These are phyloP conservation scores for Cystofilobasidium macerans DNA, from an alignment of 768 basidiomycete genomes.

Conservation along the genomic window DNA sequence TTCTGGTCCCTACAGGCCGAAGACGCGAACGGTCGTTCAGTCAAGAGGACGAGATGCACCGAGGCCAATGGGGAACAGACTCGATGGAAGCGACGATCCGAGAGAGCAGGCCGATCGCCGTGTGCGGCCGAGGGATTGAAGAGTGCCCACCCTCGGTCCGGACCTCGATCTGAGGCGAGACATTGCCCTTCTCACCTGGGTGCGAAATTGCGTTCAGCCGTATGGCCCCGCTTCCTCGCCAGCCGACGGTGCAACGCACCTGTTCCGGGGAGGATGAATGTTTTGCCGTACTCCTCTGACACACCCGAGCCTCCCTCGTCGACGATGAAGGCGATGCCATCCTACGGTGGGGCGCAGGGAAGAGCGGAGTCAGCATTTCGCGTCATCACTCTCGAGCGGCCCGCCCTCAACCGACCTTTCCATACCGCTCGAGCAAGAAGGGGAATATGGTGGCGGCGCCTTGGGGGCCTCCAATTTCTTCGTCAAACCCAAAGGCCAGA, in stretches of 20 bases:
- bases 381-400: too few relatives aligned
- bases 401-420: slow-evolving; percentile 2
- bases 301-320: slow-evolving; percentile 24
- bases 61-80: slow-evolving; percentile 1
- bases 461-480: slow-evolving; percentile 25
- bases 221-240: too few relatives aligned
- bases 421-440: slow-evolving; percentile 13
- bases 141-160: slow-evolving; percentile 21
- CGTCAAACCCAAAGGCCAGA: slow-evolving; percentile 25
- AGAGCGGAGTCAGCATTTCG: not conserved
- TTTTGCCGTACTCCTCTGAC: slow-evolving; percentile 18
- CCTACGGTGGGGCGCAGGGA: not conserved
- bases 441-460: slow-evolving; percentile 18
- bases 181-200: slow-evolving; percentile 21
- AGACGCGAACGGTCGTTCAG: too few relatives aligned
- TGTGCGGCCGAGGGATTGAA: slow-evolving; percentile 7
- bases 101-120: slow-evolving; percentile 20
- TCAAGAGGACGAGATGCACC: not conserved
- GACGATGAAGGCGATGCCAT: slow-evolving; percentile 22
- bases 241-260: not conserved
- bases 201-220: too few relatives aligned
- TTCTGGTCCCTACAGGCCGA: slow-evolving; percentile 8
- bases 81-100: slow-evolving; percentile 20
- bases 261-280: slow-evolving; percentile 19
- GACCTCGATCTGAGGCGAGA: slow-evolving; percentile 19